Percentiles rank a stretch among this genome's conserved stretches.
Conservation (phyloP, 2,329 filamentous ascomycete species). For the Mollisia scopiformis region DNA sequence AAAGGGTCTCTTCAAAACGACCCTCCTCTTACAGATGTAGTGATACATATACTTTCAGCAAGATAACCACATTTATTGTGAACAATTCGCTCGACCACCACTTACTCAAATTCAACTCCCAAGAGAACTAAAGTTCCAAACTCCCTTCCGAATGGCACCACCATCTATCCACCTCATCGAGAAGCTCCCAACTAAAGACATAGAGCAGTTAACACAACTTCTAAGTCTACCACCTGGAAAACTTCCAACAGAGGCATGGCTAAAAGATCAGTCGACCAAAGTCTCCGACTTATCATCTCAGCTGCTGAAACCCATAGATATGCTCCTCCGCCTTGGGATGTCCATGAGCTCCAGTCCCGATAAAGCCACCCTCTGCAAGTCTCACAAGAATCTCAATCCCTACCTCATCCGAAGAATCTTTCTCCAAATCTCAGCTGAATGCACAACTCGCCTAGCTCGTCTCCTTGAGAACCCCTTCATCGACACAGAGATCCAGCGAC, state of each 20-base stretch:
- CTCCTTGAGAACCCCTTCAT: constrained; percentile 28
- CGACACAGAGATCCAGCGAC: neutral
- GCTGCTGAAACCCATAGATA: constrained; percentile 14
- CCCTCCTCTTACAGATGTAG: neutral
- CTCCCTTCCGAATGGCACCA: neutral
- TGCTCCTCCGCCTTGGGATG: constrained; percentile 18
- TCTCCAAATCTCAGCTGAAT: constrained; percentile 45
- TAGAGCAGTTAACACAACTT: constrained; percentile 13
- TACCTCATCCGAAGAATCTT: constrained; percentile 49
- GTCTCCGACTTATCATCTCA: constrained; percentile 19
- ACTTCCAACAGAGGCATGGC: constrained; percentile 10
- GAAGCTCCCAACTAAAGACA: neutral
- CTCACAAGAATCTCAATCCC: constrained; percentile 46
- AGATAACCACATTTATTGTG: neutral
- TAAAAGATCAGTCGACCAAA: constrained; percentile 10
- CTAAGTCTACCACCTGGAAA: constrained; percentile 5
- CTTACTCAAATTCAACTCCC: neutral
- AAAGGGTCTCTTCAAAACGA: neutral
- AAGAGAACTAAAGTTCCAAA: neutral
- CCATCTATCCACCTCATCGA: neutral
- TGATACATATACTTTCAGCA: neutral
- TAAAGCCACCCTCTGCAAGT: constrained; percentile 42
- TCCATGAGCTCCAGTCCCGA: constrained; percentile 2
- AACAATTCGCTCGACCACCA: neutral
- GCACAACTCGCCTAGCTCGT: constrained; percentile 38